phyloP scores from a whole-genome alignment of 2,329 filamentous ascomycete genomes.

The Pseudogymnoascus sp. region DNA sequence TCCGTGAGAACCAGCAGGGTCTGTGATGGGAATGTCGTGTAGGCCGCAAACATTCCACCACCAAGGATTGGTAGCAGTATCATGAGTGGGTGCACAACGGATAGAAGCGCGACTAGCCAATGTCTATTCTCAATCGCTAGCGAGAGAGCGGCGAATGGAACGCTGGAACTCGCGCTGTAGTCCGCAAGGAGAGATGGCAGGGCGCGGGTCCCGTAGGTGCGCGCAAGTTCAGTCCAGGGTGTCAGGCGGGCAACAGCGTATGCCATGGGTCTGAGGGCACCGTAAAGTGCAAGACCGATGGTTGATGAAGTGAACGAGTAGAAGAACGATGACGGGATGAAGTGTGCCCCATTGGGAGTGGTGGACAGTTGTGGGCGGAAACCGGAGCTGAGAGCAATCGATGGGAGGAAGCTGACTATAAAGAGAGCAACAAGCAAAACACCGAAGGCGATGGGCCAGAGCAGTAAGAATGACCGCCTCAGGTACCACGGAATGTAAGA shows the following conservation, averaged over 20 bases:
- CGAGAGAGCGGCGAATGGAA: slow-evolving; percentile 23
- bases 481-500: slow-evolving; percentile 70
- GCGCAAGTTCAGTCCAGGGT: slow-evolving; percentile 59
- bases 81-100: slow-evolving; percentile 52
- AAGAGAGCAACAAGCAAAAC: slow-evolving; percentile 63
- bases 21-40: slow-evolving; percentile 45
- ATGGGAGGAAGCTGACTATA: slow-evolving; percentile 68
- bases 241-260: slow-evolving; percentile 56
- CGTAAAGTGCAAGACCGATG: slow-evolving; percentile 58
- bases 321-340: slow-evolving; percentile 81
- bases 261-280: slow-evolving; percentile 61
- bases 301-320: slow-evolving; percentile 69
- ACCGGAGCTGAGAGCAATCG: slow-evolving; percentile 56
- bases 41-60: slow-evolving; percentile 66
- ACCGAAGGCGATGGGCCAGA: slow-evolving; percentile 54
- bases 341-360: slow-evolving; percentile 53
- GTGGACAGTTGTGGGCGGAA: slow-evolving; percentile 64
- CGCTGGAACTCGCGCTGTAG: slow-evolving; percentile 45
- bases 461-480: slow-evolving; percentile 55
- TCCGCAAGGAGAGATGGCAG: slow-evolving; percentile 59
- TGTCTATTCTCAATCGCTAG: slow-evolving; percentile 56
- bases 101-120: slow-evolving; percentile 48
- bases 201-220: slow-evolving; percentile 51
- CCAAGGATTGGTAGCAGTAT: slow-evolving; percentile 57
- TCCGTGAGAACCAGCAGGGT: slow-evolving; percentile 62